Percentiles rank a stretch among this genome's conserved stretches.
Evolutionary conservation across 345 rosid species (phyloP).

Genomic region (Moringa oleifera): DNA sequence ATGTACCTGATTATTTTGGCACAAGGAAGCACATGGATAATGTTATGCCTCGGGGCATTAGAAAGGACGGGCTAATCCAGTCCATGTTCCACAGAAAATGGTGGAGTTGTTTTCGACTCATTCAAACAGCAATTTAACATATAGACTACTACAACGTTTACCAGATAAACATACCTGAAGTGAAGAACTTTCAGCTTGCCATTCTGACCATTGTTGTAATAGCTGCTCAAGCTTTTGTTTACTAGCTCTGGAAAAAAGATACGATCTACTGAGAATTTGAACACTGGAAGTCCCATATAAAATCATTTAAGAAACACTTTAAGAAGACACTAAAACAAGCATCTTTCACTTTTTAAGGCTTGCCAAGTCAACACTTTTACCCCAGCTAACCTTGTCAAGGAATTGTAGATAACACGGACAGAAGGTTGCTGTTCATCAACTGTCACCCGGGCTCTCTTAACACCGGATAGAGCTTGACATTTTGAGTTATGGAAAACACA

Average conservation of each 20-base stretch:
- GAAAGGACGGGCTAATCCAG: no score
- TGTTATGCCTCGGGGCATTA: no score
- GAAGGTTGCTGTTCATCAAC: constrained; percentile 56
- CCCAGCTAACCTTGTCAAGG: constrained; percentile 64
- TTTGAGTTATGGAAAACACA: constrained; percentile 50
- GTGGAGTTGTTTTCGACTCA: no score
- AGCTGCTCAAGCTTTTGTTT: constrained; percentile 75
- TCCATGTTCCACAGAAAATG: no score
- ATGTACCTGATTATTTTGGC: no score
- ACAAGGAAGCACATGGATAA: no score
- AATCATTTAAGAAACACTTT: neutral
- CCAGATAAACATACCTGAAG: constrained; percentile 32
- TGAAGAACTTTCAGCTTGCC: constrained; percentile 68
- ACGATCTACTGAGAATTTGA: constrained; percentile 1
- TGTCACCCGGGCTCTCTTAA: constrained; percentile 60
- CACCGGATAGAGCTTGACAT: constrained; percentile 56
- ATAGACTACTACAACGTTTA: neutral
- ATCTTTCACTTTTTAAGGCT: constrained; percentile 4
- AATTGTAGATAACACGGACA: constrained; percentile 63
- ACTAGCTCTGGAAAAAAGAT: constrained; percentile 59
- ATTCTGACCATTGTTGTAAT: constrained; percentile 87
- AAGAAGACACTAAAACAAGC: constrained; percentile 12
- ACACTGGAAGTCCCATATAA: neutral
- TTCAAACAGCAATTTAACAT: neutral
- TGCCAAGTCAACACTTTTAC: constrained; percentile 3